Evolutionary conservation across 495 filamentous ascomycete genomes (phyloP), one percentile per base, ranked within the genome.

Genomic region (Neurospora discreta): DNA sequence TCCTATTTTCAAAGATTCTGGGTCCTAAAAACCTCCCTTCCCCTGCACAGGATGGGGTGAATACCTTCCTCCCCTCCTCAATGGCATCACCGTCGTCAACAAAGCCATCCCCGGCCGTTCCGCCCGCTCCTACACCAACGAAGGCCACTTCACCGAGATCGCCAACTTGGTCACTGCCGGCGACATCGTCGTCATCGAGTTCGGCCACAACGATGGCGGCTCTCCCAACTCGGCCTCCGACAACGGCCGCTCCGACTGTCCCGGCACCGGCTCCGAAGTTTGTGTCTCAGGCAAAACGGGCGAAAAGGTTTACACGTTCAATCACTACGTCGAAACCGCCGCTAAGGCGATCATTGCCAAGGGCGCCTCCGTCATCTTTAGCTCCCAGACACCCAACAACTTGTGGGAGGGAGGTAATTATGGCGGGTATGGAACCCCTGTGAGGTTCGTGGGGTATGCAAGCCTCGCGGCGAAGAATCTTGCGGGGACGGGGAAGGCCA

Each of bases 191-290:
- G 80, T 89, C 65, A 89, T 89, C 75, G 87, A 88, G 74, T 89
- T 90, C 72, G 88, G 89, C 1, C 88, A 90, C 82, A 90, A 90
- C 77, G 89, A 90, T 75, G 88, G 89, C 69, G 87, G 88, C 13
- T 87, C 85, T 6, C 84, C 90, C 5, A 80, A 81, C 9, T 75
- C 77, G n/a, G 78, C 78, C 4, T 80, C 73, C 18, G 88, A 90
- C 78, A 89, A 90, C 78, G 87, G 87, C 26, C 86, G 88, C 67
- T 86, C 83, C 67, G 87, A 86, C 75, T 90, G 89, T 73, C 76
- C 81, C 1, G 88, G 88, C 38, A 82, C 81, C 1, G 87, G 85
- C 58, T 74, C 73, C 72, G 85, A 90, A 76, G 87, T 84, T 5
- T 90, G 89, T 81, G 73, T 69, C 38, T 80, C 80, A 41, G 77